These are phyloP conservation scores for Echinosophora koreensis DNA, from an alignment of 306 rosid species.

Conservation along the genomic window DNA sequence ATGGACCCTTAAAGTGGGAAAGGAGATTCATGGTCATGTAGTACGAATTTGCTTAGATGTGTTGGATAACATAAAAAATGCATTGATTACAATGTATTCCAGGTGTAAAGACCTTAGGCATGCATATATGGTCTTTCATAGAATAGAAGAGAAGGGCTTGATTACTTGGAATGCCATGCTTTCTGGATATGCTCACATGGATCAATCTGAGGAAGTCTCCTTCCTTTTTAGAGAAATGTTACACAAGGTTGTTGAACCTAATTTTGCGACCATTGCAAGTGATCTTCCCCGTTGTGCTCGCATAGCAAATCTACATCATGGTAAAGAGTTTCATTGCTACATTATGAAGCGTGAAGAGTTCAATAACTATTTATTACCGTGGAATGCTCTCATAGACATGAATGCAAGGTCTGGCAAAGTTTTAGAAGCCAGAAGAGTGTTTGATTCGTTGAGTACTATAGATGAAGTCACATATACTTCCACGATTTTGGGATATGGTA, in stretches of 20 bases:
- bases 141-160: slow-evolving; percentile 59
- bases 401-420: slow-evolving; percentile 87
- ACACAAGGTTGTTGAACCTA: slow-evolving; percentile 67
- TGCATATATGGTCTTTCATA: slow-evolving; percentile 68
- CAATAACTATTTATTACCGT: slow-evolving; percentile 56
- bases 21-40: slow-evolving; percentile 83
- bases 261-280: slow-evolving; percentile 79
- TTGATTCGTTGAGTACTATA: slow-evolving; percentile 67
- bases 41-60: slow-evolving; percentile 56
- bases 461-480: slow-evolving; percentile 89
- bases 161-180: slow-evolving; percentile 89
- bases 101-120: slow-evolving; percentile 74
- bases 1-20: slow-evolving; percentile 73
- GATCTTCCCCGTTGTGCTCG: slow-evolving; percentile 93
- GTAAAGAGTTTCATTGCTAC: slow-evolving; percentile 90
- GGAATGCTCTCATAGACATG: slow-evolving; percentile 93
- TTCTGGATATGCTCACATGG: slow-evolving; percentile 74
- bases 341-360: slow-evolving; percentile 66
- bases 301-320: slow-evolving; percentile 84
- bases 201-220: slow-evolving; percentile 75
- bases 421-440: slow-evolving; percentile 74
- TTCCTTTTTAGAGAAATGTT: slow-evolving; percentile 81
- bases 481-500: slow-evolving; percentile 85
- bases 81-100: slow-evolving; percentile 91
- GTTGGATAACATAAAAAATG: slow-evolving; percentile 66